These are phyloP conservation scores for Tricholoma saponaceum DNA, from an alignment of 768 basidiomycete genomes.

Conservation along the genomic window DNA sequence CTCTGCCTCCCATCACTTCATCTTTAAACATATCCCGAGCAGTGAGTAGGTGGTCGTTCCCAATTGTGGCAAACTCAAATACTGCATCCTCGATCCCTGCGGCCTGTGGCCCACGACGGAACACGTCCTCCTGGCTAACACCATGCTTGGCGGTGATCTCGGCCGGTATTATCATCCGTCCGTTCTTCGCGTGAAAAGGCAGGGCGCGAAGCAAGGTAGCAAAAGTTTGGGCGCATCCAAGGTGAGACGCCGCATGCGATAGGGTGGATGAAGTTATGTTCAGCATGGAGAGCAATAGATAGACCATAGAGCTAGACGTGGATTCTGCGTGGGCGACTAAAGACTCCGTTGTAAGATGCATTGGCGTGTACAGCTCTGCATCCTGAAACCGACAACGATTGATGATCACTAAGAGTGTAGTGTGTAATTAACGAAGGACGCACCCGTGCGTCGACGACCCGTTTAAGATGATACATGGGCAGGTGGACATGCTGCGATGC, in stretches of 20 bases:
- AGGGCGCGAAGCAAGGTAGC: slow-evolving; percentile 70
- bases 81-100: slow-evolving; percentile 72
- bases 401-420: slow-evolving; percentile 6
- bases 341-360: slow-evolving; percentile 64
- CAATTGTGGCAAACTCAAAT: slow-evolving; percentile 77
- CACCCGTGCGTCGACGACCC: slow-evolving; percentile 84
- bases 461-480: slow-evolving; percentile 72
- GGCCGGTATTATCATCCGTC: slow-evolving; percentile 73
- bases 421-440: slow-evolving; percentile 19
- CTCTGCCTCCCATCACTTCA: slow-evolving; percentile 40
- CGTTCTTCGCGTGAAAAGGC: slow-evolving; percentile 70
- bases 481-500: slow-evolving; percentile 47
- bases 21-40: slow-evolving; percentile 67
- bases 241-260: slow-evolving; percentile 78
- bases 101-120: slow-evolving; percentile 51
- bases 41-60: slow-evolving; percentile 75
- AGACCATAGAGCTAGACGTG: slow-evolving; percentile 74
- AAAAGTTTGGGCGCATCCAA: slow-evolving; percentile 72
- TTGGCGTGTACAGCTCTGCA: slow-evolving; percentile 58
- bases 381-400: slow-evolving; percentile 37
- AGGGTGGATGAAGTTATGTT: slow-evolving; percentile 48
- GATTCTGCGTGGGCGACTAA: slow-evolving; percentile 74
- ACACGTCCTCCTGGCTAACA: slow-evolving; percentile 77
- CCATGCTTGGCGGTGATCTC: slow-evolving; percentile 78
- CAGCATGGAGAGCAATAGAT: slow-evolving; percentile 69